Evolutionary conservation across 1,284 basidiomycete genomes (phyloP).

Genomic region (Boletus mariae): DNA sequence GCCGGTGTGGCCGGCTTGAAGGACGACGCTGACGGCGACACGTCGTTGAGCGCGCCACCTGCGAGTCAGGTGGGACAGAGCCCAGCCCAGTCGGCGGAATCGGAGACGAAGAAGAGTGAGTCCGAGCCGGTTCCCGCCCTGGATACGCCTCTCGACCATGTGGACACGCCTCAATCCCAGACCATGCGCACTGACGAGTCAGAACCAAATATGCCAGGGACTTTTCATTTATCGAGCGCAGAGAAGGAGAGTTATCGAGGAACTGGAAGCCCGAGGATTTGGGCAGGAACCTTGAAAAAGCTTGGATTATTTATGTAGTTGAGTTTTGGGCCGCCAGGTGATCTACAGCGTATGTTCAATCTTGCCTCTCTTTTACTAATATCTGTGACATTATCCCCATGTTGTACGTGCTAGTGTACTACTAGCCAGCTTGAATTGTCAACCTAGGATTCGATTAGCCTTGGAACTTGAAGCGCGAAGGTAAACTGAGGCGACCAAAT

Average conservation of each 20-base stretch:
- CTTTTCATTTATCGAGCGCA: slow-evolving; percentile 36
- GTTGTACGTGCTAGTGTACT: not conserved
- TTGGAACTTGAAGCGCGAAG: not conserved
- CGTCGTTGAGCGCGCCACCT: slow-evolving; percentile 1
- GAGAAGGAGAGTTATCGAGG: slow-evolving; percentile 5
- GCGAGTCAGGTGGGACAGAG: not conserved
- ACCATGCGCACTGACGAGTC: slow-evolving; percentile 31
- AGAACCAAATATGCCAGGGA: slow-evolving; percentile 47
- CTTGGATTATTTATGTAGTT: slow-evolving; percentile 24
- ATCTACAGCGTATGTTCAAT: slow-evolving; percentile 4
- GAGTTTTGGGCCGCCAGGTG: not conserved
- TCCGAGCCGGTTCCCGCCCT: not conserved
- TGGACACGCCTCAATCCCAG: slow-evolving; percentile 15
- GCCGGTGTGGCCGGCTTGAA: slow-evolving; percentile 13
- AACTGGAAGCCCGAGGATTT: slow-evolving; percentile 10
- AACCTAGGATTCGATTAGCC: not conserved
- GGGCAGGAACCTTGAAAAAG: slow-evolving; percentile 22
- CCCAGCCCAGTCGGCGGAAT: not conserved
- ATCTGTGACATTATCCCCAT: not conserved
- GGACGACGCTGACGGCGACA: slow-evolving; percentile 1
- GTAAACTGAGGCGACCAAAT: too few relatives aligned
- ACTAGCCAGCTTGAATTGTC: not conserved
- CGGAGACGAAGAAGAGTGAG: not conserved
- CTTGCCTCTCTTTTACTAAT: not conserved
- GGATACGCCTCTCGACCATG: not conserved